A percentile compares a stretch with the other conserved stretches of the same genome.
phyloP scores from a whole-genome alignment of 306 rosid species.

The Fragaria vesca region DNA sequence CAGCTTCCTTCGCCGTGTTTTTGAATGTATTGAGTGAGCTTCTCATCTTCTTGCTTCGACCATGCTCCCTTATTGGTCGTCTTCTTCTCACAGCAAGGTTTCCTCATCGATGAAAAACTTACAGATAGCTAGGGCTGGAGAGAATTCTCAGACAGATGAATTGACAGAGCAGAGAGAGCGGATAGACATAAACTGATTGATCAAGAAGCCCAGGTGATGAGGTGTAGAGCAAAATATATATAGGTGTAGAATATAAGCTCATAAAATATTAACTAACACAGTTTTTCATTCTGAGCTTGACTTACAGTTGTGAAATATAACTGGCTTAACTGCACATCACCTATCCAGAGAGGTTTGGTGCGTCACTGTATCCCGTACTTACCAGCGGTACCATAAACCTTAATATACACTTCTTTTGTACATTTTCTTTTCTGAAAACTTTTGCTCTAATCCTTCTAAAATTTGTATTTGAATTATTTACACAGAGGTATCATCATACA shows the following conservation, averaged over 20 bases:
- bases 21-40: conserved; percentile 61
- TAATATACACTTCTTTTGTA: background rate
- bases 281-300: conserved; percentile 6
- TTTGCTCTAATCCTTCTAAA: too few species aligned
- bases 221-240: background rate
- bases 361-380: background rate
- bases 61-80: conserved; percentile 81
- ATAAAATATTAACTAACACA: background rate
- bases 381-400: background rate
- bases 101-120: conserved; percentile 25
- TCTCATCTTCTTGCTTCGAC: conserved; percentile 74
- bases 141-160: background rate
- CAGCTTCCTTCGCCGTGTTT: conserved; percentile 69
- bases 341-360: conserved; percentile 6
- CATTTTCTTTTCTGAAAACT: too few species aligned
- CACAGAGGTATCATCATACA: too few species aligned
- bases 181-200: background rate
- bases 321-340: background rate
- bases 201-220: background rate
- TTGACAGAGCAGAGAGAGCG: background rate
- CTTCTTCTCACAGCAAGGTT: conserved; percentile 73
- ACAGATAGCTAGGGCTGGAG: background rate
- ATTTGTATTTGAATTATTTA: too few species aligned
- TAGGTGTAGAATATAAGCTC: background rate
- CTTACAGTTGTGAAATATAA: conserved; percentile 12